Evolutionary conservation across 106 monocot genomes (phyloP).

Genomic region (Narthecium ossifragum): DNA sequence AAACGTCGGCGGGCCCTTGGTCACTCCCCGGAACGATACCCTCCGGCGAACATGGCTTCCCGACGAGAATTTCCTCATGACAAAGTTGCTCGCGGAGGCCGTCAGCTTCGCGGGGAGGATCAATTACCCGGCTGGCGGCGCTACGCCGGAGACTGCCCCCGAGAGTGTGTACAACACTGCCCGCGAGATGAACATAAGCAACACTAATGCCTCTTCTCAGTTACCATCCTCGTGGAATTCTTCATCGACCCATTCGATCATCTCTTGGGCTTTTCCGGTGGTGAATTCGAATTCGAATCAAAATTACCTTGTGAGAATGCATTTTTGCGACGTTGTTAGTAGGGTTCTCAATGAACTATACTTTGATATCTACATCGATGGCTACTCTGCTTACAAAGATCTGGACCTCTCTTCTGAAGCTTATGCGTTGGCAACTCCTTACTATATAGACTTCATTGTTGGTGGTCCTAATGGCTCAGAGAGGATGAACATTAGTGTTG

Average conservation of each 20-base stretch:
- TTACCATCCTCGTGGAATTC: too few relatives aligned
- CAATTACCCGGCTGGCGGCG: background rate
- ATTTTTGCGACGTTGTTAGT: slow-evolving; percentile 33
- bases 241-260: background rate
- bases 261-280: slow-evolving; percentile 5
- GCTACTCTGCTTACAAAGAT: background rate
- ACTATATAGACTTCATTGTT: slow-evolving; percentile 15
- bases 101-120: slow-evolving; percentile 3
- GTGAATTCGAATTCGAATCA: background rate
- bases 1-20: slow-evolving; percentile 20
- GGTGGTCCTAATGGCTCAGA: background rate
- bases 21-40: slow-evolving; percentile 18
- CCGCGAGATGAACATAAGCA: background rate
- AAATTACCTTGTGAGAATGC: slow-evolving; percentile 13
- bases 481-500: slow-evolving; percentile 19
- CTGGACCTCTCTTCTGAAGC: slow-evolving; percentile 2
- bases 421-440: slow-evolving; percentile 11
- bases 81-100: background rate
- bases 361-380: slow-evolving; percentile 27
- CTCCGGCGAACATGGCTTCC: slow-evolving; percentile 23
- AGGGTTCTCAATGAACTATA: slow-evolving; percentile 5
- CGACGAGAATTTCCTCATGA: slow-evolving; percentile 6
- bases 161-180: slow-evolving; percentile 22
- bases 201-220: too few relatives aligned
- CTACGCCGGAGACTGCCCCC: slow-evolving; percentile 21